phyloP scores from a whole-genome alignment of 306 rosid species.

The Cyclanthera cordifolia region DNA sequence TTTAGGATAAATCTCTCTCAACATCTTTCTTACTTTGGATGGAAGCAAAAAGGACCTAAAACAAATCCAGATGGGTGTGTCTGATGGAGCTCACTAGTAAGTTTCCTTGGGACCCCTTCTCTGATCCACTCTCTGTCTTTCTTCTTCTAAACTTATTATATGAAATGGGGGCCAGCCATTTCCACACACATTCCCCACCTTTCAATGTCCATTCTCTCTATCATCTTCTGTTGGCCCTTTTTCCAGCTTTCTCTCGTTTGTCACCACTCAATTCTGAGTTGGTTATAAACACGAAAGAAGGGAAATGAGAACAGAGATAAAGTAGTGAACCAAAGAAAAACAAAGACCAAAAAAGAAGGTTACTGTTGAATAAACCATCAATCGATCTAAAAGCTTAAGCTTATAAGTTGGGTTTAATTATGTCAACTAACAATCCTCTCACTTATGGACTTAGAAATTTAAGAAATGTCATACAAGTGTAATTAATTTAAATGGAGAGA shows the following conservation, averaged over 20 bases:
- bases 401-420: no score
- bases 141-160: slow-evolving; percentile 3
- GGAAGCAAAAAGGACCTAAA: slow-evolving; percentile 9
- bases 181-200: slow-evolving; percentile 9
- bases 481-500: no score
- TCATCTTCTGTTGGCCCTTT: slow-evolving; percentile 7
- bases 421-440: no score
- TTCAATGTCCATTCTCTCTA: not conserved
- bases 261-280: not conserved
- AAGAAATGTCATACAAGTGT: no score
- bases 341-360: not conserved
- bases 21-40: slow-evolving; percentile 1
- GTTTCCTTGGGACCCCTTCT: slow-evolving; percentile 9
- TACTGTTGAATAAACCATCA: no score
- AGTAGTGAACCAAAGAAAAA: not conserved
- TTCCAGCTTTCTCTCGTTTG: not conserved
- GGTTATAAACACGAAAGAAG: not conserved
- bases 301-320: not conserved
- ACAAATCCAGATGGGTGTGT: slow-evolving; percentile 9
- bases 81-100: slow-evolving; percentile 6
- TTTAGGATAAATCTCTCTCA: slow-evolving; percentile 10
- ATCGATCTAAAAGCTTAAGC: no score
- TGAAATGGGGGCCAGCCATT: slow-evolving; percentile 6
- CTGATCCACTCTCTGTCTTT: slow-evolving; percentile 4
- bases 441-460: no score